Percentiles rank a stretch among this genome's conserved stretches.
phyloP scores from a whole-genome alignment of 352 stramenopile species.

The Sclerospora graminicola region DNA sequence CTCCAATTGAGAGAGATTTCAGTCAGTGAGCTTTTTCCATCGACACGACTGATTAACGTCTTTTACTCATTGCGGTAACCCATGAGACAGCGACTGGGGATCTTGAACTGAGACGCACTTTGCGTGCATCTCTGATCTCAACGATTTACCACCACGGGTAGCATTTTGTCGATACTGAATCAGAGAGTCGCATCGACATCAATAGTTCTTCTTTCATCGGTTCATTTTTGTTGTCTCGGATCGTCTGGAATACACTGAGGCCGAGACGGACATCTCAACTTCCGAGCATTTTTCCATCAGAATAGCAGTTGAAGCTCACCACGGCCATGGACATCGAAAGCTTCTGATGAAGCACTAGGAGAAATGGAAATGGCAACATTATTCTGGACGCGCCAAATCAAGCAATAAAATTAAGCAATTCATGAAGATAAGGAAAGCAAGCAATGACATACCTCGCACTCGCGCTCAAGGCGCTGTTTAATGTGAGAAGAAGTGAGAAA shows the following conservation, averaged over 20 bases:
- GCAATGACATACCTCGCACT: conserved; percentile 69
- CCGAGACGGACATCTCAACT: conserved; percentile 96
- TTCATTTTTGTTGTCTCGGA: conserved; percentile 73
- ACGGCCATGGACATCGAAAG: conserved; percentile 93
- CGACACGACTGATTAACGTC: neutral
- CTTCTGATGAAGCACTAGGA: conserved; percentile 79
- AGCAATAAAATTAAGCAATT: neutral
- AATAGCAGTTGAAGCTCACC: too few species aligned
- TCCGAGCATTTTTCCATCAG: conserved; percentile 98
- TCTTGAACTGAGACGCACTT: conserved; percentile 94
- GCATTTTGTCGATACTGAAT: conserved; percentile 95
- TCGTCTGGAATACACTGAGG: conserved; percentile 92
- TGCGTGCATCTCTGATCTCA: conserved; percentile 87
- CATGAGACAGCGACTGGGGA: conserved; percentile 93
- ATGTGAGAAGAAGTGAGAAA: conserved; percentile 95
- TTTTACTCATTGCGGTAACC: conserved; percentile 88
- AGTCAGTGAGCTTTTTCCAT: conserved; percentile 1
- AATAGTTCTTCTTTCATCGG: conserved; percentile 91
- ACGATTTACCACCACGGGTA: conserved; percentile 88
- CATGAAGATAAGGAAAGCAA: neutral
- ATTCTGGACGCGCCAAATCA: conserved; percentile 57
- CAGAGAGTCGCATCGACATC: conserved; percentile 95
- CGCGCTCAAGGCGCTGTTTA: conserved; percentile 88
- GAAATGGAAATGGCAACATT: conserved; percentile 95
- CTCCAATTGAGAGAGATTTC: conserved; percentile 23